These are phyloP conservation scores for Dichotomocladium elegans DNA, from an alignment of 371 early-diverging fungal genomes.

Conservation along the genomic window DNA sequence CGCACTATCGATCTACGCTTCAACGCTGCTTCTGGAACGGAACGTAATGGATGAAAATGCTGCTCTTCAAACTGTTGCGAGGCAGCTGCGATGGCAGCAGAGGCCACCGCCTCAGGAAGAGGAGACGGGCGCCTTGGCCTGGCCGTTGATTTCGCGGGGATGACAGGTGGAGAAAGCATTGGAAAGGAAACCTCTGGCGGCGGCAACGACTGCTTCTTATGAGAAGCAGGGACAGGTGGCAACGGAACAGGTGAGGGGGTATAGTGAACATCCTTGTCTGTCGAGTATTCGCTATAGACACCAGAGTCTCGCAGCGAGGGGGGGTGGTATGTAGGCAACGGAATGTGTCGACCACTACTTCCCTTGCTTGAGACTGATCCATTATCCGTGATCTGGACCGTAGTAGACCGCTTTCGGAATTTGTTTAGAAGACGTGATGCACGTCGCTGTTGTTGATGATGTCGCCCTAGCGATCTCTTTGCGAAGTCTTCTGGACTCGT, in stretches of 20 bases:
- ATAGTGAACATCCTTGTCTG: constrained; percentile 13
- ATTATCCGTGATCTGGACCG: neutral
- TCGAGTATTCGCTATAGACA: constrained; percentile 33
- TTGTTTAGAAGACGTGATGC: constrained; percentile 28
- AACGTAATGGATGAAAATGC: constrained; percentile 5
- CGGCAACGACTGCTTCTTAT: constrained; percentile 1
- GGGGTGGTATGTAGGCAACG: constrained; percentile 16
- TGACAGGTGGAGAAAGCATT: constrained; percentile 27
- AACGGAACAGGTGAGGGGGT: constrained; percentile 5
- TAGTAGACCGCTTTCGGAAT: constrained; percentile 23
- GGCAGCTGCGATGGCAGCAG: constrained; percentile 31
- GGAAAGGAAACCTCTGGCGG: constrained; percentile 9
- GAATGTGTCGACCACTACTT: constrained; percentile 8
- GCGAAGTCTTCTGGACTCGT: constrained; percentile 38
- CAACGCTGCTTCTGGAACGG: constrained; percentile 28
- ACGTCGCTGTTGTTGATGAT: constrained; percentile 16
- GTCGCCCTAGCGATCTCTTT: constrained; percentile 1
- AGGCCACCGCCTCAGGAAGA: constrained; percentile 26
- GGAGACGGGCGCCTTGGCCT: constrained; percentile 33
- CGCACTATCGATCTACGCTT: constrained; percentile 31
- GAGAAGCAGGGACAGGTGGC: constrained; percentile 3
- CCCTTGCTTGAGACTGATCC: neutral
- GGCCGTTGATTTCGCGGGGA: constrained; percentile 10
- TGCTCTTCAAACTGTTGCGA: neutral
- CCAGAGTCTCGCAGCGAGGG: constrained; percentile 30